Evolutionary conservation across 2,329 filamentous ascomycete species (phyloP).

Genomic region (Cadophora gregata): DNA sequence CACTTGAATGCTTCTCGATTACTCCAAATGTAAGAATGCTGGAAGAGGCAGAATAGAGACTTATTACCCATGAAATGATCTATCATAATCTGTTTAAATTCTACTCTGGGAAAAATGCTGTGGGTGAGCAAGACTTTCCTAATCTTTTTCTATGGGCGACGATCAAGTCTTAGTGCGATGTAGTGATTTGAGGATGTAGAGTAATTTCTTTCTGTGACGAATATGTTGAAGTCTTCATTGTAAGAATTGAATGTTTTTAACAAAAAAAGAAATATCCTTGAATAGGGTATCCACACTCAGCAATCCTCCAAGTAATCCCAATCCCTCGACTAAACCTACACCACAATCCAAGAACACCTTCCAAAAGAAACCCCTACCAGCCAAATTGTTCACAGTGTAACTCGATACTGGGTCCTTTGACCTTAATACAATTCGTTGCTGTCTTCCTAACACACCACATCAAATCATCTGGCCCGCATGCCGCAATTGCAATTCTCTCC

Average conservation of each 20-base stretch:
- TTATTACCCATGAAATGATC: not conserved
- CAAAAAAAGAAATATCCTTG: not conserved
- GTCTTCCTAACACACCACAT: slow-evolving; percentile 53
- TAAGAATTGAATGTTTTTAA: not conserved
- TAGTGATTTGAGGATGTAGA: not conserved
- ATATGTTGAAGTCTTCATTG: not conserved
- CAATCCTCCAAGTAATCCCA: not conserved
- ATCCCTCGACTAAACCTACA: not conserved
- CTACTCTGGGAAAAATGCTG: too few relatives aligned
- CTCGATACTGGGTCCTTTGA: slow-evolving; percentile 55
- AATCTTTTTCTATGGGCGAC: too few relatives aligned
- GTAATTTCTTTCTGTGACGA: not conserved
- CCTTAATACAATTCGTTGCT: slow-evolving; percentile 51
- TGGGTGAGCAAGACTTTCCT: too few relatives aligned
- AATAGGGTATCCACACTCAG: slow-evolving; percentile 12
- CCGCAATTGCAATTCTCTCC: slow-evolving; percentile 53
- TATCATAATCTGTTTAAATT: not conserved
- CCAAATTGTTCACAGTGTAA: slow-evolving; percentile 53
- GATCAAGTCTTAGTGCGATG: too few relatives aligned
- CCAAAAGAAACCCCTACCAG: slow-evolving; percentile 29
- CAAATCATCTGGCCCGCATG: slow-evolving; percentile 54
- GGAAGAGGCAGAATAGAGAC: not conserved
- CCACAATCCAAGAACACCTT: not conserved
- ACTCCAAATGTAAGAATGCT: not conserved
- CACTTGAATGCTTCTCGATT: not conserved